Conservation (phyloP, 805 yeast genomes). For the Limtongozyma cylindracea region DNA sequence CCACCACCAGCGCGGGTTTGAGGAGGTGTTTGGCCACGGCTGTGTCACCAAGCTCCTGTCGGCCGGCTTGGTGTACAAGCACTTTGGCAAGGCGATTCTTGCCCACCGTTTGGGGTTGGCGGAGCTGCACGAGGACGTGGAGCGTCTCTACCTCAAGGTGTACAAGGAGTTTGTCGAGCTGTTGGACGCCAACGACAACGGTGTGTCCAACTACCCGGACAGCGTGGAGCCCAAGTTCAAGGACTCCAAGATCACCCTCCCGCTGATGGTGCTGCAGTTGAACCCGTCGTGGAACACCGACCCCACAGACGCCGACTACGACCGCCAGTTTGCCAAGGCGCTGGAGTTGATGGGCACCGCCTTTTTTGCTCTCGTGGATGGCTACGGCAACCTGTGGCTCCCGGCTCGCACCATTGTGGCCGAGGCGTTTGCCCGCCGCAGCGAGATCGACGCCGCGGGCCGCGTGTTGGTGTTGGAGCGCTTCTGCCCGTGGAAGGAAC, state of each 20-base stretch:
- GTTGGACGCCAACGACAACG: constrained; percentile 90
- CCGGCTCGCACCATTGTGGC: constrained; percentile 69
- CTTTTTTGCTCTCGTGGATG: constrained; percentile 38
- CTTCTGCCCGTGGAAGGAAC: constrained; percentile 92
- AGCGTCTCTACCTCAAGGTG: constrained; percentile 45
- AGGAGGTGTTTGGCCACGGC: constrained; percentile 37
- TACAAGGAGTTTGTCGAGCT: constrained; percentile 78
- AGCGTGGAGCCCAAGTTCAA: constrained; percentile 37
- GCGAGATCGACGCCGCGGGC: constrained; percentile 39
- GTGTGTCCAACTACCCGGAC: constrained; percentile 42
- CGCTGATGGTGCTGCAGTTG: constrained; percentile 50
- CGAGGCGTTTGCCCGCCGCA: constrained; percentile 39
- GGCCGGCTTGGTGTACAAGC: constrained; percentile 85
- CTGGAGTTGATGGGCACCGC: constrained; percentile 65
- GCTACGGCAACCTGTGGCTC: constrained; percentile 69
- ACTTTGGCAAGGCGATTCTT: constrained; percentile 52
- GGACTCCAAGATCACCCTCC: constrained; percentile 51
- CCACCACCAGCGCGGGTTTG: constrained; percentile 89
- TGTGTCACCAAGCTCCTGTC: constrained; percentile 66
- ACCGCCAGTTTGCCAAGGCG: constrained; percentile 41
- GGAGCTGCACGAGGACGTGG: constrained; percentile 12
- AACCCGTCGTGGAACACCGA: constrained; percentile 74
- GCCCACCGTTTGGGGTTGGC: constrained; percentile 15
- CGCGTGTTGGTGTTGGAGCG: constrained; percentile 47
- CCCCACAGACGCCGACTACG: constrained; percentile 38